These are phyloP conservation scores for Crithidia thermophila DNA, from an alignment of 208 protist genomes.

Conservation along the genomic window DNA sequence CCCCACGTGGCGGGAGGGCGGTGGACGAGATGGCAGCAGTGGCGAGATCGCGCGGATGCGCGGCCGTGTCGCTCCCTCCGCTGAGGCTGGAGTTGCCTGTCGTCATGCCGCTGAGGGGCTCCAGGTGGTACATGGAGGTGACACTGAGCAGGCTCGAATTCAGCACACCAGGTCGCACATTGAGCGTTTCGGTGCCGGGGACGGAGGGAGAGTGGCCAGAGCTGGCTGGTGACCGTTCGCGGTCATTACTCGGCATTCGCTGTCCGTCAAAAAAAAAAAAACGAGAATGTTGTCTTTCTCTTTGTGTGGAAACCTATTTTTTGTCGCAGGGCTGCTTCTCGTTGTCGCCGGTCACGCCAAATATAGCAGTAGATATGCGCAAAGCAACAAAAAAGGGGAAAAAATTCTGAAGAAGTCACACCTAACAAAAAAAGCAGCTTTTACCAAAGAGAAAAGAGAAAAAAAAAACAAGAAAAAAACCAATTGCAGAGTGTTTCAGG, in stretches of 20 bases:
- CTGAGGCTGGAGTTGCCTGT: constrained; percentile 4
- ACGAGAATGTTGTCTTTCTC: neutral
- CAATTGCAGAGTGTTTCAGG: too few relatives aligned
- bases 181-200: neutral
- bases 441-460: neutral
- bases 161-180: neutral
- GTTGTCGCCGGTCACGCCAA: too few relatives aligned
- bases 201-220: neutral
- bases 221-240: neutral
- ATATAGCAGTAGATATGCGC: neutral
- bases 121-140: neutral
- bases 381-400: neutral
- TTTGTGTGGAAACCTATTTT: neutral
- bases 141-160: neutral
- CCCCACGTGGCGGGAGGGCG: too few relatives aligned
- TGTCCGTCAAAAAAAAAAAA: neutral
- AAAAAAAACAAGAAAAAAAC: neutral
- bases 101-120: too few relatives aligned
- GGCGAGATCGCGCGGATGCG: neutral
- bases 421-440: neutral
- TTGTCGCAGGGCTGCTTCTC: too few relatives aligned
- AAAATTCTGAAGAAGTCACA: neutral
- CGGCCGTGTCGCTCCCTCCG: neutral
- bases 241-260: too few relatives aligned
- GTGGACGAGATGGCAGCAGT: neutral